These are phyloP conservation scores for Clitopilus passeckerianus DNA, from an alignment of 768 basidiomycete genomes.

Conservation along the genomic window DNA sequence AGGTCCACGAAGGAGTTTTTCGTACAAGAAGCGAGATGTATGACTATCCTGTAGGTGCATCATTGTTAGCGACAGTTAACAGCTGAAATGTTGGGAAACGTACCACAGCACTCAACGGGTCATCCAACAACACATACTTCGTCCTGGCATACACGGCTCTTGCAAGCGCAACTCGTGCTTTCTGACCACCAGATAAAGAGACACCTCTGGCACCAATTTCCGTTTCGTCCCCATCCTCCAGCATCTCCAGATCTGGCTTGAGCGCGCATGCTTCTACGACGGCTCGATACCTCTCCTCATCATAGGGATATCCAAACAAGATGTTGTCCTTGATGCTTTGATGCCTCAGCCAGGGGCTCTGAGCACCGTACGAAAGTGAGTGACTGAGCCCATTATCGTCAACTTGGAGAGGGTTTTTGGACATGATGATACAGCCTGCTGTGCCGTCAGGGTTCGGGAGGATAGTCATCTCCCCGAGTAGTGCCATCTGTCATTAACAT, in stretches of 20 bases:
- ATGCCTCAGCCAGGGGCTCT: constrained; percentile 66
- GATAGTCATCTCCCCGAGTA: constrained; percentile 68
- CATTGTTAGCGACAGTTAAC: not conserved
- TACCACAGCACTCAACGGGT: constrained; percentile 80
- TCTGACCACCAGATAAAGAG: constrained; percentile 78
- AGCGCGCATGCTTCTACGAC: constrained; percentile 87
- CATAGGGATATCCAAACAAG: constrained; percentile 68
- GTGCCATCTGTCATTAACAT: constrained; percentile 46
- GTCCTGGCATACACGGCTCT: constrained; percentile 75
- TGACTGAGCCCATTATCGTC: constrained; percentile 61
- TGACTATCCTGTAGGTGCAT: constrained; percentile 54
- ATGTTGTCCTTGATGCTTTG: constrained; percentile 80
- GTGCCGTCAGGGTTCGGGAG: constrained; percentile 19
- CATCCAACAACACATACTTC: constrained; percentile 71
- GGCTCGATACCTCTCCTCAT: constrained; percentile 66
- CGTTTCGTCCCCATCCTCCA: constrained; percentile 84
- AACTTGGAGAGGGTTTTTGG: constrained; percentile 55
- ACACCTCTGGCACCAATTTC: constrained; percentile 82
- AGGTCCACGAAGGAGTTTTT: constrained; percentile 61
- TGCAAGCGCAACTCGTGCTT: constrained; percentile 78
- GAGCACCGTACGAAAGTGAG: constrained; percentile 67
- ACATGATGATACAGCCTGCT: constrained; percentile 50
- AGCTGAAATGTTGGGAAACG: constrained; percentile 15
- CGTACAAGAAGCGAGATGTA: constrained; percentile 58
- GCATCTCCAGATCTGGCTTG: constrained; percentile 69